These are phyloP conservation scores for Skeletonema grethae DNA, from an alignment of 108 stramenopile genomes.

Conservation along the genomic window DNA sequence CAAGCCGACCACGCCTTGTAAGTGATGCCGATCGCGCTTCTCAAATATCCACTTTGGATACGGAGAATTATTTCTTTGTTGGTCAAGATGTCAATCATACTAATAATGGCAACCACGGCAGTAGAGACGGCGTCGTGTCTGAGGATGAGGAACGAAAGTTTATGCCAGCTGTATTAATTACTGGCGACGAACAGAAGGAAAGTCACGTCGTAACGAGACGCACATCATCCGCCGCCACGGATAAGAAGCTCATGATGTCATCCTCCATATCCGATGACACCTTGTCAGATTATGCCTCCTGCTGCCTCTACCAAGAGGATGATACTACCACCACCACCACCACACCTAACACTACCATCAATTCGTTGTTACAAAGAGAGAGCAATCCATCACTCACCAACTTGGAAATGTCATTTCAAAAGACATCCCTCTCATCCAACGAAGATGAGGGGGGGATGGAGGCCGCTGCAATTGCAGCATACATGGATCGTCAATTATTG, in stretches of 20 bases:
- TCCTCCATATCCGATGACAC: background rate
- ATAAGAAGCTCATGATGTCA: too few relatives aligned
- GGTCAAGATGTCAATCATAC: background rate
- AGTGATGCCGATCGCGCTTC: slow-evolving; percentile 5
- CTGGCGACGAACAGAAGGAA: background rate
- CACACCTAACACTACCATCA: too few relatives aligned
- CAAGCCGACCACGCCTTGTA: slow-evolving; percentile 8
- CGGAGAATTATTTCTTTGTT: background rate
- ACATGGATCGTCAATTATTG: background rate
- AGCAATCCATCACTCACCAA: background rate
- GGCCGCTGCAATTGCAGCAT: background rate
- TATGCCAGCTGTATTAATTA: background rate
- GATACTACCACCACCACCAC: background rate
- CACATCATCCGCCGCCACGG: too few relatives aligned
- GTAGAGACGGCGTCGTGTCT: too few relatives aligned
- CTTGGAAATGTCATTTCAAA: background rate
- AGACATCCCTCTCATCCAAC: background rate
- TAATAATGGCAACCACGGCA: background rate
- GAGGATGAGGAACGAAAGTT: background rate
- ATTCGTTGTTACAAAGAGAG: too few relatives aligned
- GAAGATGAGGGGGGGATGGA: slow-evolving; percentile 3
- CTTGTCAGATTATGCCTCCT: background rate
- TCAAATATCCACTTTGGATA: background rate
- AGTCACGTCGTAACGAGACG: too few relatives aligned
- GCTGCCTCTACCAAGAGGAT: background rate